Base-by-base conservation (phyloP, 2,329 filamentous ascomycete genomes). In the Botrytis fragariae region DNA sequence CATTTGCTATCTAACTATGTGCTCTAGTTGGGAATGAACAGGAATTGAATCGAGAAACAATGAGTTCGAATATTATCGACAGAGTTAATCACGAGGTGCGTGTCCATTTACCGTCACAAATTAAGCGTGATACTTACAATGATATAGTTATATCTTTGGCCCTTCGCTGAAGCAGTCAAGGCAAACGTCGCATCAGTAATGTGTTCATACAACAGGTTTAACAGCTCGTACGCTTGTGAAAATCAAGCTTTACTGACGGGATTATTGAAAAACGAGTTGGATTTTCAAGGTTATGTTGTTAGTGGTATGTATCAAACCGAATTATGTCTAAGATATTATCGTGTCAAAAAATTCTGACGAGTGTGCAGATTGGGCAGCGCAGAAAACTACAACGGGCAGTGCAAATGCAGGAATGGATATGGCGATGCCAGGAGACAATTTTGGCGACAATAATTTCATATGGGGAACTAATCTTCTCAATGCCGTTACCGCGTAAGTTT, bases 341-440 rank as follows among this genome's bases (percentile, higher is more conserved):
- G 2, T 12, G 4, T 32, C 12, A 14, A 51, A 16, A 62, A n/a
- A 8, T 60, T 9, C 45, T 71, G 57, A 71, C 42, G 16, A 35
- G 18, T 64, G 35, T 45, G 82, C 81, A 71, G 93, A 96, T 81
- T 96, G 93, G 93, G 85, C 87, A 76, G 93, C 91, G 3, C 92
- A 94, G 79, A 92, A 95, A 82, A 89, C 89, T 37, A 93, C 92
- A 74, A 88, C 89, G 14, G 86, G 86, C 16, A 86, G 87, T 69
- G 89, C 92, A 37, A 85, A 91, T 75, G 87, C 89, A 37, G 93
- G 93, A 42, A 81, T 95, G 75, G 79, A 95, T 81, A 93, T 94
- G 92, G 90, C 90, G 3, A 95, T 95, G 92, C 92, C 92, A 0
- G 93, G 93, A 73, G 89, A 84, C 70, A 84, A 87, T 77, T 89